Evolutionary conservation across 441 rosid genomes (phyloP), one percentile per base, ranked within the genome.

Genomic region (Arabidopsis hybrid): DNA sequence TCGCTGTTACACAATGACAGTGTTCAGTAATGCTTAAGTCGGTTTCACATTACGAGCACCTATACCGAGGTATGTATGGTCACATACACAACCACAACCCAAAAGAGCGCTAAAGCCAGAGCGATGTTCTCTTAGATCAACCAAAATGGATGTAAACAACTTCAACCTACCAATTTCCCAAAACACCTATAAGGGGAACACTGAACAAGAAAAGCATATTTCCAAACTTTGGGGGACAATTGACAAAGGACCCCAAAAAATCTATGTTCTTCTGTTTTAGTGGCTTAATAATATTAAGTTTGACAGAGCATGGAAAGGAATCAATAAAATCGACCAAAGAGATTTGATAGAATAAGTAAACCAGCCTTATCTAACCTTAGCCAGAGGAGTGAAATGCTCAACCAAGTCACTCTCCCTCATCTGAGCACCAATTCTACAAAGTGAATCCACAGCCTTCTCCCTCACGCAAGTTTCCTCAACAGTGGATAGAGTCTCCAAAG

Each of bases 381-480:
- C 91, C 43, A 90, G 73, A 8, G 95, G 97, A 43, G 88, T 75
- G 76, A 92, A 92, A 71, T 72, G 80, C 16, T 92, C 95, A 38
- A 89, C 95, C 82, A 94, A 74, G 66, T 94, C 97, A 49, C 26
- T 81, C 83, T 89, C 95, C 81, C 83, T 89, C 96, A 90, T 90
- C 78, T 91, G 98, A 36, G 96, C 68, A 38, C 97, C 97, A 81
- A 94, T 84, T 74, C 83, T 82, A 79, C 94, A 90, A 35, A 91
- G 82, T 0, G 98, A 91, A 71, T 89, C 97, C 3, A 88, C 97
- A n/a, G 95, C 90, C 75, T 89, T 91, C 71, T 91, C 97, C 80
- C 97, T 84, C 17, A 94, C 98, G 38, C 92, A 87, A 64, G 96
- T 90, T 75, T 94, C 98, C 83, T 94, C 99, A 9, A 92, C 92